Percentiles rank a stretch among this genome's conserved stretches.
Evolutionary conservation across 805 yeast species (phyloP).

Genomic region (Barnettozyma botsteinii): DNA sequence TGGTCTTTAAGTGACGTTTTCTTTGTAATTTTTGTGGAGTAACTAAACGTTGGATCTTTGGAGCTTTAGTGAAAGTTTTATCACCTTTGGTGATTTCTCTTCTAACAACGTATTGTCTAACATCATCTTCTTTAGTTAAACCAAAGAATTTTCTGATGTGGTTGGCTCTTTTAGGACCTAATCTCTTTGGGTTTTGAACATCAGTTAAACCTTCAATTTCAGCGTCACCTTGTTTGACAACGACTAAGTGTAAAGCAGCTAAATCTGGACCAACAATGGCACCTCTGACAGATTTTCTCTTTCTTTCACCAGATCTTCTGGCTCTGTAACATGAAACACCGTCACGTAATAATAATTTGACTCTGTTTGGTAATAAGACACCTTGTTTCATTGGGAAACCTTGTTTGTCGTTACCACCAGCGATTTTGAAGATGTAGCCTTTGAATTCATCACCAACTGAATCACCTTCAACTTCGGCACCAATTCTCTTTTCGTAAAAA

Average conservation of each 20-base stretch:
- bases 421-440: slow-evolving; percentile 97
- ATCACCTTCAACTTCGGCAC: slow-evolving; percentile 99
- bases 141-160: slow-evolving; percentile 99
- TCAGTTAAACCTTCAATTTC: slow-evolving; percentile 97
- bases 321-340: slow-evolving; percentile 99
- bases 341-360: slow-evolving; percentile 86
- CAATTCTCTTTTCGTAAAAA: slow-evolving; percentile 99
- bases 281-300: slow-evolving; percentile 99
- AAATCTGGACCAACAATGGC: slow-evolving; percentile 97
- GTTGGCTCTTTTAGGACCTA: slow-evolving; percentile 99
- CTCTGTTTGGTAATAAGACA: slow-evolving; percentile 99
- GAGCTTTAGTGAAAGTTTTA: slow-evolving; percentile 98
- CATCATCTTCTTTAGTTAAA: slow-evolving; percentile 88
- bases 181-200: slow-evolving; percentile 93
- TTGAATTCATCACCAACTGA: slow-evolving; percentile 96
- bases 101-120: slow-evolving; percentile 88
- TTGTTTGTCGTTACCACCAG: slow-evolving; percentile 99
- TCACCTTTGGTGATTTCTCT: slow-evolving; percentile 98
- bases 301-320: slow-evolving; percentile 99
- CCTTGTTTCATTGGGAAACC: slow-evolving; percentile 99
- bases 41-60: slow-evolving; percentile 98
- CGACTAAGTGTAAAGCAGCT: slow-evolving; percentile 88
- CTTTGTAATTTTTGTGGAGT: slow-evolving; percentile 99
- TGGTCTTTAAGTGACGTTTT: slow-evolving; percentile 93
- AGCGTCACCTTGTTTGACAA: slow-evolving; percentile 95